Base-by-base conservation (phyloP, 148 eudicot genomes). In the Euryodendron excelsum region DNA sequence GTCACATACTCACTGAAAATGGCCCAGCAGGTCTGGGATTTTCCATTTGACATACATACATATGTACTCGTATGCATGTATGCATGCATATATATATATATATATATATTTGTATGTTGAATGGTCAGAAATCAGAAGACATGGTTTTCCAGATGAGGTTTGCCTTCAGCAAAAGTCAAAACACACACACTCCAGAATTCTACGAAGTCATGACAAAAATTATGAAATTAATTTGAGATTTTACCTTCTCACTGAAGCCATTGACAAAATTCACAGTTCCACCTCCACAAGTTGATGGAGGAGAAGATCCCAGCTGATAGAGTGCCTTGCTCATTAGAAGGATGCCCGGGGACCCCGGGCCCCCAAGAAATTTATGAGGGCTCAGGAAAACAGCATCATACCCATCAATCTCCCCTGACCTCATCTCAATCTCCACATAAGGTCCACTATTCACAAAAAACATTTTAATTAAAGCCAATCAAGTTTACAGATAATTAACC, bases 281-380 rank as follows among this genome's bases (percentile, higher is more conserved):
- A 27, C 90, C 90, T 5, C 90, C 90, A 27, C 88, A 82, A n/a
- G 88, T 87, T 4, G 90, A 87, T 21, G 90, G 88, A 68, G 90
- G 84, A n/a, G 78, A 82, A 63, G 86, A 80, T 48, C 70, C 55
- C 45, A 87, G 78, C 39, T 74, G 50, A 64, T 87, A 87, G 14
- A 87, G 67, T 3, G 66, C 47, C 13, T 80, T 85, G 88, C 63
- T 85, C 90, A 87, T 81, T 27, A 85, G 14, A 53, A 87, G 86
- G 53, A 87, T 75, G 34, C 90, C 90, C 2, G 88, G 90, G 10
- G 82, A 52, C 3, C 90, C 90, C 5, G 88, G 90, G 10, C 90
- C 90, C 18, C 88, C 90, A 0, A 79, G 33, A 58, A 87, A 87
- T 80, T 87, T 87, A 48, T 87, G 90, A 0, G 88, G 86, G 69